These are phyloP conservation scores for Teunomyces aglyptinius DNA, from an alignment of 805 yeast genomes.

Conservation along the genomic window DNA sequence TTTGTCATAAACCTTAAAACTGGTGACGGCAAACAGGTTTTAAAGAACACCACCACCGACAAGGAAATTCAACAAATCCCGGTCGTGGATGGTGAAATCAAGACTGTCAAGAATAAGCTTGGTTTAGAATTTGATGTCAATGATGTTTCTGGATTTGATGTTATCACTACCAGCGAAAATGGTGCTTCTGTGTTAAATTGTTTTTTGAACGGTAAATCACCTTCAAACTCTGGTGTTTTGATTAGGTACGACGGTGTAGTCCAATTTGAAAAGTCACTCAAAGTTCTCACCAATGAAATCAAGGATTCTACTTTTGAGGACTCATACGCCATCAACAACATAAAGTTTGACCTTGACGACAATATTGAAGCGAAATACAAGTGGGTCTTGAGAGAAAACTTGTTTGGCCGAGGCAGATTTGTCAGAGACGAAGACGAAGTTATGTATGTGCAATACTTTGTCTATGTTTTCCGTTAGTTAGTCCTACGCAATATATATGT, in stretches of 20 bases:
- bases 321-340: constrained; percentile 49
- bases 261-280: constrained; percentile 32
- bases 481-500: neutral
- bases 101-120: constrained; percentile 28
- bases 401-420: constrained; percentile 61
- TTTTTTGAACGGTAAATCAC: constrained; percentile 45
- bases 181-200: constrained; percentile 44
- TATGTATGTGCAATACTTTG: constrained; percentile 54
- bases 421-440: constrained; percentile 44
- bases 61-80: constrained; percentile 20
- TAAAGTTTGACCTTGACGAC: constrained; percentile 43
- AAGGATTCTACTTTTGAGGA: constrained; percentile 40
- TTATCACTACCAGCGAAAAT: constrained; percentile 36
- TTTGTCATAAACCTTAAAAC: constrained; percentile 27
- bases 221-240: constrained; percentile 41
- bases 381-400: constrained; percentile 51
- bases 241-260: constrained; percentile 51
- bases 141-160: constrained; percentile 45
- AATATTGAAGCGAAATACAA: constrained; percentile 40
- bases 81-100: constrained; percentile 27
- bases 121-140: constrained; percentile 31
- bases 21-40: constrained; percentile 20
- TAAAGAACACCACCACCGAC: constrained; percentile 15
- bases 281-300: constrained; percentile 34
- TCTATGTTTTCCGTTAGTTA: constrained; percentile 32